A percentile compares a stretch with the other conserved stretches of the same genome.
These are phyloP conservation scores for Drechslera avenae DNA, from an alignment of 2,329 filamentous ascomycete genomes.

Conservation along the genomic window DNA sequence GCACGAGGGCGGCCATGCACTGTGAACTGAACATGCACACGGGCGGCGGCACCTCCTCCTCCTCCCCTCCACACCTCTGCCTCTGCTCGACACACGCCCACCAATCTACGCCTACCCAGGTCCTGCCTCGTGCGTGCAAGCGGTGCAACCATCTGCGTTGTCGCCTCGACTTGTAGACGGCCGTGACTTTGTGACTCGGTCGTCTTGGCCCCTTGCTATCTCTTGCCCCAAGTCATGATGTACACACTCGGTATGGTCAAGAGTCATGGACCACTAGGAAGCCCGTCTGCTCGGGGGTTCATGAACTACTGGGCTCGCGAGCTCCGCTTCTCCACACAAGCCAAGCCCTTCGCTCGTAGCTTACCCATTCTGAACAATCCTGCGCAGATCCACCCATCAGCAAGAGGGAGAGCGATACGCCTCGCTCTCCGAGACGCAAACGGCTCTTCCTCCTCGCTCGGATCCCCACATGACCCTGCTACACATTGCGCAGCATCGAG, in stretches of 20 bases:
- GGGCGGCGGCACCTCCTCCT: too few relatives aligned
- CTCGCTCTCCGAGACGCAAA: slow-evolving; percentile 1
- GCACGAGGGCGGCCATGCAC: slow-evolving; percentile 23
- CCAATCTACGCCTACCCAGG: slow-evolving; percentile 20
- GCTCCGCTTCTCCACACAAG: slow-evolving; percentile 1
- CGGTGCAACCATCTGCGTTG: slow-evolving; percentile 13
- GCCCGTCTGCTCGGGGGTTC: not conserved
- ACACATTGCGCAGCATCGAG: not conserved
- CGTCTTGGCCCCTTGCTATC: slow-evolving; percentile 4
- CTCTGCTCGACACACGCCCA: slow-evolving; percentile 18
- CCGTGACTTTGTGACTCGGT: slow-evolving; percentile 3
- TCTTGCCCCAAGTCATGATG: slow-evolving; percentile 7
- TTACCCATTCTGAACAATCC: not conserved
- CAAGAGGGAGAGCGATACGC: slow-evolving; percentile 9
- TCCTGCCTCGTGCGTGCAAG: slow-evolving; percentile 28
- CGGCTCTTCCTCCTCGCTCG: slow-evolving; percentile 2
- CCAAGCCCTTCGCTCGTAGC: slow-evolving; percentile 1
- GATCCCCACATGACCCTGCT: slow-evolving; percentile 6
- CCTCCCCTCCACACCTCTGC: too few relatives aligned
- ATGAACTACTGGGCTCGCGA: not conserved
- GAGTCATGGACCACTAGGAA: not conserved
- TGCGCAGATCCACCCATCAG: not conserved
- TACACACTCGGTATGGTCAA: not conserved
- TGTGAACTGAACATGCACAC: slow-evolving; percentile 26
- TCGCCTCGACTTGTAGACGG: slow-evolving; percentile 17